These are phyloP conservation scores for Plectranthus barbatus DNA, from an alignment of 257 asterid genomes.

Conservation along the genomic window DNA sequence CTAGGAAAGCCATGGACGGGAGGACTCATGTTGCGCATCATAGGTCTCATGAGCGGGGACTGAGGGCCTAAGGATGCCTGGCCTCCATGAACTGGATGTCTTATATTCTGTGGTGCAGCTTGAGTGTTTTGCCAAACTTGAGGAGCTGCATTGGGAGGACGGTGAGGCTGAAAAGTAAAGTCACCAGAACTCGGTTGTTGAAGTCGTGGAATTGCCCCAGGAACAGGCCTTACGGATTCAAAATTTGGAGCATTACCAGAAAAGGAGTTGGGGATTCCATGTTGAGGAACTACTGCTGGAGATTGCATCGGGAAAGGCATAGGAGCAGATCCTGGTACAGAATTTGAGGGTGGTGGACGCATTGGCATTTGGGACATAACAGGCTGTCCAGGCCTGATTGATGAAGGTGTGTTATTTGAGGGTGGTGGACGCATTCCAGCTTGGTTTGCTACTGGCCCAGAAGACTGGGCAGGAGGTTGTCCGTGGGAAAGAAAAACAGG, in stretches of 20 bases:
- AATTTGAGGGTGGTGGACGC: slow-evolving; percentile 30
- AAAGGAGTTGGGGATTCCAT: slow-evolving; percentile 26
- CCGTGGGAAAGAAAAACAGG: too few relatives aligned
- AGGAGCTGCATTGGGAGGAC: slow-evolving; percentile 38
- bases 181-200: slow-evolving; percentile 57
- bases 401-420: neutral
- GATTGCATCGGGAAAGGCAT: slow-evolving; percentile 25
- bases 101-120: slow-evolving; percentile 22
- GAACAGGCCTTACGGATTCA: slow-evolving; percentile 28
- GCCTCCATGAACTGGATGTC: slow-evolving; percentile 39
- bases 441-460: slow-evolving; percentile 15
- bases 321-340: slow-evolving; percentile 23
- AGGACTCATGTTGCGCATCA: slow-evolving; percentile 32
- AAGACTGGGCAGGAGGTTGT: too few relatives aligned
- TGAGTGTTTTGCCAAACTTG: slow-evolving; percentile 42
- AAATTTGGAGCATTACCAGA: slow-evolving; percentile 30
- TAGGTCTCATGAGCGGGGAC: slow-evolving; percentile 34
- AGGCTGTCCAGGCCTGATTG: slow-evolving; percentile 18
- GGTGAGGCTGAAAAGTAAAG: slow-evolving; percentile 76
- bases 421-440: too few relatives aligned
- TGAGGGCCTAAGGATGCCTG: slow-evolving; percentile 30
- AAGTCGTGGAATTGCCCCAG: slow-evolving; percentile 41
- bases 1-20: slow-evolving; percentile 45
- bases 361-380: too few relatives aligned
- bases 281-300: slow-evolving; percentile 21